Evolutionary conservation across 2,329 filamentous ascomycete genomes (phyloP), one percentile per base, ranked within the genome.

Genomic region (Aspergillus bombycis): DNA sequence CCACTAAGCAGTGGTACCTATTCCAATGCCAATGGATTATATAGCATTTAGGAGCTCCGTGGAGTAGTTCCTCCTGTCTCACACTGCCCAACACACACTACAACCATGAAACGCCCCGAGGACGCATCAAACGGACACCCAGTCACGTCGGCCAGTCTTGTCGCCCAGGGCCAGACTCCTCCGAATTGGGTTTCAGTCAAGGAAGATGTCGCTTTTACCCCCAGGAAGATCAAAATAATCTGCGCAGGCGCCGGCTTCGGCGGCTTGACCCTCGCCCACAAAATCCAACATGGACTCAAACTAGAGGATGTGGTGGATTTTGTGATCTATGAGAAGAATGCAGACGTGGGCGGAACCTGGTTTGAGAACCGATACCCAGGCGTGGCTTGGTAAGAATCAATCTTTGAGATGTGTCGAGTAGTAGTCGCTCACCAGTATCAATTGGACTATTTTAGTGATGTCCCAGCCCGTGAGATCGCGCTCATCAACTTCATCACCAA

Each of bases 231-330:
- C 7, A 57, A 48, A 14, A 48, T 64, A 21, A 38, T 62, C 14
- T 71, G 68, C 11, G 64, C 70, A 23, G 71, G 71, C 4, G 69
- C 69, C 12, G 70, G 70, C 23, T 68, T 65, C 46, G 73, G 72
- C 6, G 78, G 75, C 3, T 69, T 81, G 68, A 74, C 71, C 26
- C 62, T 80, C 28, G 77, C 78, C 3, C 72, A 79, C 64, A 78
- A 79, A 62, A 66, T 79, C 53, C 71, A 78, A 60, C 71, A 78
- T 60, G 71, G 75, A 59, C 70, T 48, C 9, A 43, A 73, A 21
- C 57, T 75, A 48, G 67, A 72, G 12, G 70, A 74, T 23, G 65
- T 71, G 61, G 65, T 72, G 16, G 68, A 72, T 55, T 65, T 71
- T 57, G 65, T 66, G 11, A 68, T 72, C 41, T 73, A 71, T 30